These are phyloP conservation scores for Spathaspora arborariae DNA, from an alignment of 805 yeast genomes.

Conservation along the genomic window DNA sequence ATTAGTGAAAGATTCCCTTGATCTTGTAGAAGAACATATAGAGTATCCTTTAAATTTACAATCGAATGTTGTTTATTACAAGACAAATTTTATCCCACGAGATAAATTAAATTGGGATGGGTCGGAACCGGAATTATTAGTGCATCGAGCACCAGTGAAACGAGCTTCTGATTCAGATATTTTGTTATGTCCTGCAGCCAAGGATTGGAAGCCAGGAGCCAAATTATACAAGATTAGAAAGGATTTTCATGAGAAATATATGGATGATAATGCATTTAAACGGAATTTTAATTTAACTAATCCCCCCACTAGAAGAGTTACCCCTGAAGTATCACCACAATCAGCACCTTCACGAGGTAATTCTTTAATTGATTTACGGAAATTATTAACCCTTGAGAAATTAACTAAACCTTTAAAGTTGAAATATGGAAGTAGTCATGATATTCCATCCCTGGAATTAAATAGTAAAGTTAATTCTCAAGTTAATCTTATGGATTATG, in stretches of 20 bases:
- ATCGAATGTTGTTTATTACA: constrained; percentile 40
- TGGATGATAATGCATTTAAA: constrained; percentile 37
- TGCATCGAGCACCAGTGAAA: too few species aligned
- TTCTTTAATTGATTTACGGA: constrained; percentile 37
- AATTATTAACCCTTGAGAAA: constrained; percentile 30
- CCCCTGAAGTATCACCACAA: constrained; percentile 41
- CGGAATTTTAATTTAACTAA: constrained; percentile 24
- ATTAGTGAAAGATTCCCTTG: constrained; percentile 30
- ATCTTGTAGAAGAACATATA: constrained; percentile 15
- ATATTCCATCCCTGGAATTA: constrained; percentile 34
- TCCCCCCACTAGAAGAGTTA: constrained; percentile 31
- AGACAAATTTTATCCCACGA: constrained; percentile 37
- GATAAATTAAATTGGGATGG: constrained; percentile 15
- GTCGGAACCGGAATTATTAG: neutral
- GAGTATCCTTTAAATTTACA: constrained; percentile 35
- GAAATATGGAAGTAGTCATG: constrained; percentile 33
- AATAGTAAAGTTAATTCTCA: constrained; percentile 41
- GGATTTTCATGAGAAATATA: constrained; percentile 33
- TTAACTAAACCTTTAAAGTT: constrained; percentile 37
- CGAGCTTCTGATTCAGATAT: constrained; percentile 7
- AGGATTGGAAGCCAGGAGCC: constrained; percentile 34
- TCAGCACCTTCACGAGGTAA: constrained; percentile 40
- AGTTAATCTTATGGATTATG: constrained; percentile 8
- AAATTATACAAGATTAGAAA: constrained; percentile 26
- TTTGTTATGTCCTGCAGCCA: constrained; percentile 36